A percentile compares a stretch with the other conserved stretches of the same genome.
Evolutionary conservation across 1,284 basidiomycete genomes (phyloP).

Genomic region (Boletus calvinii): DNA sequence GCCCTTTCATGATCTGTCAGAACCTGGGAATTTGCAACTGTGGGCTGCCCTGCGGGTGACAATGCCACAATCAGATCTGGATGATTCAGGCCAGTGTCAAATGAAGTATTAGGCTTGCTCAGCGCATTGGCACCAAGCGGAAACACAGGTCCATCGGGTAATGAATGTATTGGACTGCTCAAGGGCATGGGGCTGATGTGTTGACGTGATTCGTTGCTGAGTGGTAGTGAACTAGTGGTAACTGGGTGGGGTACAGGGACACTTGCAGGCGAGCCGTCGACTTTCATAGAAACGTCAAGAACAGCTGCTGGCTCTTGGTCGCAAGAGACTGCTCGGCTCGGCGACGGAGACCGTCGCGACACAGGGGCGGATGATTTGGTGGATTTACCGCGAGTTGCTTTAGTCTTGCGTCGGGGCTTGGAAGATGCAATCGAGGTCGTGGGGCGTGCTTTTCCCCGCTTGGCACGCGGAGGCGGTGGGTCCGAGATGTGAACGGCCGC

Average conservation of each 20-base stretch:
- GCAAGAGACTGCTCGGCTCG: not conserved
- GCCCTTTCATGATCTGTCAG: conserved; percentile 63
- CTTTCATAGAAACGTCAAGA: not conserved
- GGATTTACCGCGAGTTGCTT: conserved; percentile 23
- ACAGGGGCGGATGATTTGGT: conserved; percentile 16
- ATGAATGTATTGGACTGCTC: conserved; percentile 5
- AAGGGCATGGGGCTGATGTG: not conserved
- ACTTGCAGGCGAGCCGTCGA: not conserved
- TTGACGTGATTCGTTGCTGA: not conserved
- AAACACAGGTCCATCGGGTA: not conserved
- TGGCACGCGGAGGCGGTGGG: conserved; percentile 15
- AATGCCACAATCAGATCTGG: conserved; percentile 14
- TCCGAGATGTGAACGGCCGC: conserved; percentile 1
- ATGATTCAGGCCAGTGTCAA: not conserved
- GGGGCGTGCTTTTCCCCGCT: conserved; percentile 20
- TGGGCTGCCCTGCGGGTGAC: conserved; percentile 15
- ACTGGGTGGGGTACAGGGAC: not conserved
- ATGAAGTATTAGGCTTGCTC: not conserved
- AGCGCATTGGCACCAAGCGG: not conserved
- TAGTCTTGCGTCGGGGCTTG: conserved; percentile 27
- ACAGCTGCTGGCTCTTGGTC: not conserved
- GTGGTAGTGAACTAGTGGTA: not conserved
- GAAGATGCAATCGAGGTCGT: conserved; percentile 14
- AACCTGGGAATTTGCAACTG: conserved; percentile 20
- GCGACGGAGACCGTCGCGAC: conserved; percentile 20